phyloP scores from a whole-genome alignment of 257 asterid genomes.

The Marsdenia floribunda region DNA sequence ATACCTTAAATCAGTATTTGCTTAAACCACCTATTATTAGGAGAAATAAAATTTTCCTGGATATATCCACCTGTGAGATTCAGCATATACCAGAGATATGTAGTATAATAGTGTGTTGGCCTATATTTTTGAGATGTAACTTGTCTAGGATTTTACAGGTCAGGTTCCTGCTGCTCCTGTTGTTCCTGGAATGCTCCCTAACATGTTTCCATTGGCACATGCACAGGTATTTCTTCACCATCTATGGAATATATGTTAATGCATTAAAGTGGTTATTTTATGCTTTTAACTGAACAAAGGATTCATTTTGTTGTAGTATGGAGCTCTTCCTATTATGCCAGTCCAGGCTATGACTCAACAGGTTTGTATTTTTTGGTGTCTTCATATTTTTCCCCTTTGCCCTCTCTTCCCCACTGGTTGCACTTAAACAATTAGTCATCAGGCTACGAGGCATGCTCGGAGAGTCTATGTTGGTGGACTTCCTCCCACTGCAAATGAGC shows the following conservation, averaged over 20 bases:
- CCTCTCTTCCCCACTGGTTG: conserved; percentile 6
- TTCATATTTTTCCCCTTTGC: background rate
- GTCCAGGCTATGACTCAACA: conserved; percentile 89
- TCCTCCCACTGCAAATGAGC: conserved; percentile 93
- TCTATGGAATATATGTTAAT: background rate
- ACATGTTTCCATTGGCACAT: conserved; percentile 62
- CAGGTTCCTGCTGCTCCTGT: conserved; percentile 60
- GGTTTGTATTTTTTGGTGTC: conserved; percentile 32
- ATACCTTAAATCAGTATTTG: background rate
- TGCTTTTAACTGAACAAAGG: background rate
- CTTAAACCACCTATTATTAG: background rate
- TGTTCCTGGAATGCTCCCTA: conserved; percentile 79
- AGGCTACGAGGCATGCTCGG: conserved; percentile 98
- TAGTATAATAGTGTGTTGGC: background rate
- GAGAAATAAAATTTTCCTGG: conserved; percentile 6
- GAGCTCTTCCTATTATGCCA: conserved; percentile 14
- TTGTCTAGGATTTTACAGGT: conserved; percentile 48
- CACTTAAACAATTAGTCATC: conserved; percentile 21
- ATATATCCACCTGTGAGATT: background rate
- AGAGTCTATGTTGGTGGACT: conserved; percentile 99
- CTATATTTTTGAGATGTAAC: conserved; percentile 24
- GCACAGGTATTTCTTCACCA: conserved; percentile 52
- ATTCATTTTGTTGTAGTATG: conserved; percentile 10
- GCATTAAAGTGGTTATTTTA: background rate
- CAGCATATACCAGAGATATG: background rate